These are phyloP conservation scores for Fusarium solani-melongenae DNA, from an alignment of 2,329 filamentous ascomycete species.

Conservation along the genomic window DNA sequence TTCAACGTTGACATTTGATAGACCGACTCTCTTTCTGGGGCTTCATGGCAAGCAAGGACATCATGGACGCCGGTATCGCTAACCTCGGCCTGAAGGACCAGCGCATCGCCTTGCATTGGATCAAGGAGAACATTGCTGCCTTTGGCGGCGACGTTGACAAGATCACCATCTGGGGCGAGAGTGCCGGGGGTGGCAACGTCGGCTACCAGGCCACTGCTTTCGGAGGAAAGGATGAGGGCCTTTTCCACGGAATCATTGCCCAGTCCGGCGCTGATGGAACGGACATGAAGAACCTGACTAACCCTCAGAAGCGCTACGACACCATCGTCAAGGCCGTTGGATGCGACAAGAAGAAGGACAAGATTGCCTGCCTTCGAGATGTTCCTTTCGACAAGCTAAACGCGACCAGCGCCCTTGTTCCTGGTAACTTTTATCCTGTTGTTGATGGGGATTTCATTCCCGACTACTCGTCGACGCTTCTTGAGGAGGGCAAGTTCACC, in stretches of 20 bases:
- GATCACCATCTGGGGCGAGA: constrained; percentile 58
- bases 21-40: constrained; percentile 50
- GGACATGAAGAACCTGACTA: constrained; percentile 32
- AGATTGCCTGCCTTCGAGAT: constrained; percentile 46
- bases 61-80: constrained; percentile 45
- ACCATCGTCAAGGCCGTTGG: constrained; percentile 38
- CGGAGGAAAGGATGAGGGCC: constrained; percentile 61
- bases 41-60: constrained; percentile 59
- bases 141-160: constrained; percentile 60
- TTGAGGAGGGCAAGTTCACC: constrained; percentile 69
- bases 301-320: constrained; percentile 27
- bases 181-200: constrained; percentile 61
- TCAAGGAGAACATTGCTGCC: constrained; percentile 55
- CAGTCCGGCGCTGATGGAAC: constrained; percentile 56
- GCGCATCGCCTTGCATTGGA: constrained; percentile 59
- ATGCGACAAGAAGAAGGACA: constrained; percentile 37
- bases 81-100: constrained; percentile 65
- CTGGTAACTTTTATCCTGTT: constrained; percentile 25
- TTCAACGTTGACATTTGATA: neutral
- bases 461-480: constrained; percentile 59
- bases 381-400: constrained; percentile 37
- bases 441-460: constrained; percentile 54
- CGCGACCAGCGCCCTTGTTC: constrained; percentile 22
- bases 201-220: constrained; percentile 62
- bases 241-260: constrained; percentile 65